Conservation (phyloP, 257 asterid species). For the Nicotiana tabacum region DNA sequence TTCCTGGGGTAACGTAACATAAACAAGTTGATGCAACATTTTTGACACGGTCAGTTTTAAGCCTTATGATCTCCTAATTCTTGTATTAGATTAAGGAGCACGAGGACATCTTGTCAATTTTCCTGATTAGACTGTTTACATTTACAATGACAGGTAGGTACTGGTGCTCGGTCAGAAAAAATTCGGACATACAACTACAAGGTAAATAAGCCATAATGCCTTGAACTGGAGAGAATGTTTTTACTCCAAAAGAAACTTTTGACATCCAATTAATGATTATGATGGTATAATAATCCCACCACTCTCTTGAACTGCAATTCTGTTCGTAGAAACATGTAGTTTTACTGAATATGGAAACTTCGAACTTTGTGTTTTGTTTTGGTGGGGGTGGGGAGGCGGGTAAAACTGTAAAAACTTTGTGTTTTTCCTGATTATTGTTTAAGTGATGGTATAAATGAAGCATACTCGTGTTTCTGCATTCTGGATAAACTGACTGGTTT, state of each 20-base stretch:
- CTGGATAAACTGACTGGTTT: background rate
- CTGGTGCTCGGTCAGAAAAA: conserved; percentile 97
- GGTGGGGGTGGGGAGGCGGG: too few species aligned
- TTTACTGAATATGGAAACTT: background rate
- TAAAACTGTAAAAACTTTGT: too few species aligned
- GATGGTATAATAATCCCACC: background rate
- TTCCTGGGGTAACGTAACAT: background rate
- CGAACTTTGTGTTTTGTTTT: background rate
- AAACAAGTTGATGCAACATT: background rate
- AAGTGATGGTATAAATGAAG: background rate
- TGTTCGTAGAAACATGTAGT: background rate
- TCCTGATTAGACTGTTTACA: conserved; percentile 14
- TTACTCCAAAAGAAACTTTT: background rate
- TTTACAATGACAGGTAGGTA: conserved; percentile 72
- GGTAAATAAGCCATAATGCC: conserved; percentile 38
- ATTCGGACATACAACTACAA: conserved; percentile 93
- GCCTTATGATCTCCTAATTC: background rate
- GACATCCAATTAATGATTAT: background rate
- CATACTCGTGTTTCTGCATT: background rate
- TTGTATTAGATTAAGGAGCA: background rate
- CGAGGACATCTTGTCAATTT: background rate
- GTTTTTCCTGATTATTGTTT: background rate
- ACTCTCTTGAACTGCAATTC: background rate
- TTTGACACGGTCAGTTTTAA: background rate
- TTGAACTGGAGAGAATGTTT: background rate